These are phyloP conservation scores for Ascochyta koolunga DNA, from an alignment of 2,329 filamentous ascomycete species.

Conservation along the genomic window DNA sequence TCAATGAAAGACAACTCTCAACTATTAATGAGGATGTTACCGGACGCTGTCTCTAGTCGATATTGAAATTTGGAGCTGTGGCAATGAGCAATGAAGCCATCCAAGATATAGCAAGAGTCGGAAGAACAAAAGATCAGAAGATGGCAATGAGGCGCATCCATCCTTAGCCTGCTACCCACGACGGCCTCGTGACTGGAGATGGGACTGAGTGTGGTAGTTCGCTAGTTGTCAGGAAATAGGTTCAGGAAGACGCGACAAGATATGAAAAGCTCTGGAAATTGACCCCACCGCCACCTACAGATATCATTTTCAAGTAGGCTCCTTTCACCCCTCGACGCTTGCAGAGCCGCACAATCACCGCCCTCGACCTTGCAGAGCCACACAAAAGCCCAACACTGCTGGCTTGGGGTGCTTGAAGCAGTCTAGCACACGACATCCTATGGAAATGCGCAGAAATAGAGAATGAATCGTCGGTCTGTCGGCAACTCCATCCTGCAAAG, in stretches of 20 bases:
- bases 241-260: background rate
- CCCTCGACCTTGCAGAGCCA: too few species aligned
- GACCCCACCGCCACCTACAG: too few species aligned
- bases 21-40: background rate
- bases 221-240: background rate
- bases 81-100: background rate
- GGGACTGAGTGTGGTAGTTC: background rate
- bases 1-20: background rate
- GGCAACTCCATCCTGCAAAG: constrained; percentile 13
- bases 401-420: background rate
- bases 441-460: background rate
- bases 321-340: too few species aligned
- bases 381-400: too few species aligned
- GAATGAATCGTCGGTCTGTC: constrained; percentile 6
- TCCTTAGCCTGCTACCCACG: background rate
- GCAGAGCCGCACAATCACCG: too few species aligned
- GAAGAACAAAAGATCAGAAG: too few species aligned
- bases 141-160: too few species aligned
- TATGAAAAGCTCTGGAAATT: too few species aligned
- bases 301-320: background rate
- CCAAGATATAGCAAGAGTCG: background rate
- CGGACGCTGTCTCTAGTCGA: background rate
- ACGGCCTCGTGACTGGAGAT: background rate
- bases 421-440: background rate
- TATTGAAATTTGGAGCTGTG: background rate